phyloP scores from a whole-genome alignment of 2,329 filamentous ascomycete genomes.

The Phoma herbarum region DNA sequence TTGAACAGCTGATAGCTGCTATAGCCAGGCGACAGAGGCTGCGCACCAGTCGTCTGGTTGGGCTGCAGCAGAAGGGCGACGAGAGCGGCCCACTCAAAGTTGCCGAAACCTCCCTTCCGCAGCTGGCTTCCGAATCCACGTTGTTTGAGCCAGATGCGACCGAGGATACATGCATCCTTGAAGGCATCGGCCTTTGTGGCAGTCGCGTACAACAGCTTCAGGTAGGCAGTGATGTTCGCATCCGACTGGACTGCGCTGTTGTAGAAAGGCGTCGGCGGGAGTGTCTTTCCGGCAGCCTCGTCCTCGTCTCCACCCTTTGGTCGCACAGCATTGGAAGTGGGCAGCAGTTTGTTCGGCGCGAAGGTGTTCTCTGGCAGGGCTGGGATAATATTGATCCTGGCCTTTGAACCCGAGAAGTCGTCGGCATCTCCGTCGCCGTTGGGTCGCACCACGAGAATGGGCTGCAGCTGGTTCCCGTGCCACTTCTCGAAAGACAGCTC shows the following conservation, averaged over 20 bases:
- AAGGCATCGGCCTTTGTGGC: slow-evolving; percentile 76
- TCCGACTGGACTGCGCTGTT: slow-evolving; percentile 87
- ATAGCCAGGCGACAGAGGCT: slow-evolving; percentile 78
- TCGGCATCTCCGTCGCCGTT: slow-evolving; percentile 43
- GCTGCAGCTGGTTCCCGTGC: slow-evolving; percentile 78
- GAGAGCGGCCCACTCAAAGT: slow-evolving; percentile 88
- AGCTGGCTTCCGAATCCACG: slow-evolving; percentile 77
- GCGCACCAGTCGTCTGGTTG: slow-evolving; percentile 75
- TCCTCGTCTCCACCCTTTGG: slow-evolving; percentile 57
- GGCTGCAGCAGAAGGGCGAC: slow-evolving; percentile 81
- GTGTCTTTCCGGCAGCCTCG: slow-evolving; percentile 48
- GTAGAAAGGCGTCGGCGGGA: slow-evolving; percentile 78
- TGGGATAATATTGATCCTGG: slow-evolving; percentile 76
- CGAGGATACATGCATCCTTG: slow-evolving; percentile 84
- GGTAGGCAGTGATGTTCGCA: slow-evolving; percentile 74
- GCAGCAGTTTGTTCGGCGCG: slow-evolving; percentile 72
- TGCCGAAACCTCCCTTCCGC: slow-evolving; percentile 84
- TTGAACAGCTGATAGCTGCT: slow-evolving; percentile 96
- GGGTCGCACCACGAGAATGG: slow-evolving; percentile 65
- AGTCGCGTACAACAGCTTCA: slow-evolving; percentile 76
- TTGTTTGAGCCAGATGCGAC: slow-evolving; percentile 88
- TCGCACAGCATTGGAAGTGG: slow-evolving; percentile 75
- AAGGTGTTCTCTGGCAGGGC: slow-evolving; percentile 76
- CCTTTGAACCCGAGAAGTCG: slow-evolving; percentile 50
- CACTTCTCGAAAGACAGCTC: slow-evolving; percentile 71